Percentiles rank a stretch among this genome's conserved stretches.
phyloP scores from a whole-genome alignment of 2,329 filamentous ascomycete genomes.

The Aspergillus puulaauensis region DNA sequence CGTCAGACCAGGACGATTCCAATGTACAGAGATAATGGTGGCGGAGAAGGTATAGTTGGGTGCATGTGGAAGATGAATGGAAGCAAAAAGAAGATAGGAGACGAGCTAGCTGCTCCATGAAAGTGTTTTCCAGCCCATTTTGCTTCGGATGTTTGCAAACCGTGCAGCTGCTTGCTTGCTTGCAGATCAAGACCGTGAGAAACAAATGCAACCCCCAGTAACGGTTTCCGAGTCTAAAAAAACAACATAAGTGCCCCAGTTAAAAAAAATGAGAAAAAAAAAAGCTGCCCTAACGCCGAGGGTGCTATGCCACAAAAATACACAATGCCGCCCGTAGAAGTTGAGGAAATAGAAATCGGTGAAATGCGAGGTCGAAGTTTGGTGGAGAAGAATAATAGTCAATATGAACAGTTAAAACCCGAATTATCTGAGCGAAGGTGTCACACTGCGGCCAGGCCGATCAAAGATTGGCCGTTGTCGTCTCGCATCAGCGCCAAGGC shows the following conservation, averaged over 20 bases:
- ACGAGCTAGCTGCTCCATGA: conserved; percentile 30
- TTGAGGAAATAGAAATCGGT: conserved; percentile 17
- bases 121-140: conserved; percentile 32
- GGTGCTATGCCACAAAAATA: conserved; percentile 39
- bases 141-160: conserved; percentile 2
- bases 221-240: conserved; percentile 30
- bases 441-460: conserved; percentile 7
- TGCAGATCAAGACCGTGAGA: conserved; percentile 31
- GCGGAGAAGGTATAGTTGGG: conserved; percentile 4
- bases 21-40: conserved; percentile 22
- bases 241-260: conserved; percentile 13
- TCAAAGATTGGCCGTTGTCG: conserved; percentile 12
- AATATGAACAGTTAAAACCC: conserved; percentile 21
- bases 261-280: background rate
- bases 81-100: conserved; percentile 19
- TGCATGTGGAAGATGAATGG: conserved; percentile 12
- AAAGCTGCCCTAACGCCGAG: conserved; percentile 33
- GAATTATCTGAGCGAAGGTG: conserved; percentile 6
- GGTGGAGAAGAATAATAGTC: conserved; percentile 5
- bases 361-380: conserved; percentile 11
- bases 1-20: conserved; percentile 25
- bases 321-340: conserved; percentile 25
- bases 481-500: conserved; percentile 21
- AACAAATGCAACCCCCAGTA: conserved; percentile 34
- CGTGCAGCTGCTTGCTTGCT: conserved; percentile 19